Conservation (phyloP, 2,329 filamentous ascomycete species). For the Didymella glomerata region DNA sequence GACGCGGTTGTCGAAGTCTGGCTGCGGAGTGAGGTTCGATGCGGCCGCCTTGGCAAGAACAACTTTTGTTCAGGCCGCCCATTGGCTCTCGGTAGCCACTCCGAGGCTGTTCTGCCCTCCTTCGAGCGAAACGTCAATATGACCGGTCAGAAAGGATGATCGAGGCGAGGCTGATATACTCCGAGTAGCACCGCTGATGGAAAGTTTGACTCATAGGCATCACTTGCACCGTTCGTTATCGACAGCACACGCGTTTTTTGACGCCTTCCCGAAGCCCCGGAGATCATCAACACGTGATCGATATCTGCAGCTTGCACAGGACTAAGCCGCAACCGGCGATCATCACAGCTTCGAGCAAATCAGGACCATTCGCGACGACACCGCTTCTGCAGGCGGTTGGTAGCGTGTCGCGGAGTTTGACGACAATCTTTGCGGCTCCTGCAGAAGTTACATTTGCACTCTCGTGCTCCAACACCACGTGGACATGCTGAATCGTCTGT, state of each 20-base stretch:
- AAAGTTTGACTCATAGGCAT: conserved; percentile 1
- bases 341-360: conserved; percentile 31
- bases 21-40: conserved; percentile 24
- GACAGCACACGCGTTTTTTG: conserved; percentile 14
- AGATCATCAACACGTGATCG: conserved; percentile 26
- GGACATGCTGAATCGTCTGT: conserved; percentile 12
- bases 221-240: not conserved
- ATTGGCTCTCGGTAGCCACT: conserved; percentile 12
- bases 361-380: conserved; percentile 34
- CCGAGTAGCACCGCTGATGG: not conserved
- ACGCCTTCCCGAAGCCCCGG: conserved; percentile 19
- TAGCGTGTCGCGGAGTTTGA: conserved; percentile 29
- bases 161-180: not conserved
- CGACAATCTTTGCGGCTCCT: conserved; percentile 22
- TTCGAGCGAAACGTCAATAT: conserved; percentile 3
- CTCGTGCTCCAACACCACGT: conserved; percentile 16
- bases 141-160: not conserved
- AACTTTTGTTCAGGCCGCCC: conserved; percentile 5
- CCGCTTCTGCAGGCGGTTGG: conserved; percentile 28
- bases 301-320: conserved; percentile 25
- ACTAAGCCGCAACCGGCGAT: conserved; percentile 34
- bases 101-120: not conserved
- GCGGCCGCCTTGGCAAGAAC: conserved; percentile 18
- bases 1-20: conserved; percentile 19
- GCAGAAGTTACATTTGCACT: conserved; percentile 3